Evolutionary conservation across 2,329 filamentous ascomycete genomes (phyloP).

Genomic region (Microsporum ferrugineum): DNA sequence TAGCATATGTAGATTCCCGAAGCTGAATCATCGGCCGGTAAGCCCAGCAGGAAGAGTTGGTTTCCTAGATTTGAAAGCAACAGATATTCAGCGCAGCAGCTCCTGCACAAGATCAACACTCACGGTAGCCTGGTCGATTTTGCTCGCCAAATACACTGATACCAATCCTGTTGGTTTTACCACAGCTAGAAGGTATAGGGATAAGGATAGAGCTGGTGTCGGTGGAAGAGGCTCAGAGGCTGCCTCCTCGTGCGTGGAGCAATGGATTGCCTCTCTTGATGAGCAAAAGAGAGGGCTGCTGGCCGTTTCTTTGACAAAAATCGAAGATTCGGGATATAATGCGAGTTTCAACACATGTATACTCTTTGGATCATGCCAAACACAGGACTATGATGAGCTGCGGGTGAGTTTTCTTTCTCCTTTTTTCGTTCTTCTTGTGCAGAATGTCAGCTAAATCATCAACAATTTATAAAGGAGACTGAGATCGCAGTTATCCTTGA

Average conservation of each 20-base stretch:
- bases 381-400: neutral
- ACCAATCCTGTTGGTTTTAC: neutral
- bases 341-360: neutral
- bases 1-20: neutral
- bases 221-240: neutral
- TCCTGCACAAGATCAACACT: neutral
- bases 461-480: neutral
- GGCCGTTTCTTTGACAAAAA: neutral
- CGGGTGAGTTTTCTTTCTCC: neutral
- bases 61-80: neutral
- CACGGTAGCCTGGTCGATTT: slow-evolving; percentile 5
- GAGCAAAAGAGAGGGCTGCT: neutral
- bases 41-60: neutral
- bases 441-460: neutral
- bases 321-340: neutral
- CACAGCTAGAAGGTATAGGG: neutral
- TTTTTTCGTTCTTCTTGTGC: neutral
- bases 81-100: neutral
- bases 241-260: neutral
- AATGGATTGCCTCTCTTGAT: neutral
- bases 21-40: neutral
- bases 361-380: neutral
- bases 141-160: slow-evolving; percentile 6
- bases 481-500: neutral
- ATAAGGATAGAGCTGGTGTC: neutral